These are phyloP conservation scores for Neurospora sp. DNA, from an alignment of 2,329 filamentous ascomycete genomes.

Conservation along the genomic window DNA sequence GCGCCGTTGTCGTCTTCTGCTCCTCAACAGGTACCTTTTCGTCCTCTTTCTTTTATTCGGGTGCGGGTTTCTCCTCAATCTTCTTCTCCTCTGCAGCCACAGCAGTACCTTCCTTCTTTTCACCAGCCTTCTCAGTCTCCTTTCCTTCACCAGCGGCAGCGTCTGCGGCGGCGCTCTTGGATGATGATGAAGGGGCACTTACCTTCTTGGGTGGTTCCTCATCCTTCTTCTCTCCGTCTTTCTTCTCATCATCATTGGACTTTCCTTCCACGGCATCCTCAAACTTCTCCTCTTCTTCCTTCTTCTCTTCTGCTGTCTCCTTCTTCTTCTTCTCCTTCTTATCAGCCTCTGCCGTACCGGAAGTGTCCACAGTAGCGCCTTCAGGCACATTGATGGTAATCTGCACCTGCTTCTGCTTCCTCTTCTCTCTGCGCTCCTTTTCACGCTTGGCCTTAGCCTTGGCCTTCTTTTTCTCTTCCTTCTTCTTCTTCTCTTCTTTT, in stretches of 20 bases:
- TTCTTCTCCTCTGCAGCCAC: conserved; percentile 8
- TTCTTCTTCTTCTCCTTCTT: conserved; percentile 12
- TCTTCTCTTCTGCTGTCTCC: conserved; percentile 3
- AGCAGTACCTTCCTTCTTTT: conserved; percentile 16
- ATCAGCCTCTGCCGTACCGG: conserved; percentile 2
- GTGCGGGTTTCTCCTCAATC: neutral
- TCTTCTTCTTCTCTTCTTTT: conserved; percentile 19
- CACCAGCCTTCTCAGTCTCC: conserved; percentile 11
- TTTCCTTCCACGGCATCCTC: conserved; percentile 19
- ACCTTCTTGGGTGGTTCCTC: neutral
- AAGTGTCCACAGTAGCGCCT: neutral
- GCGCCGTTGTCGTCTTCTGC: neutral
- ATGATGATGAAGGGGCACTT: neutral
- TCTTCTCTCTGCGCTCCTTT: conserved; percentile 1
- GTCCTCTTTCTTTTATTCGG: conserved; percentile 7
- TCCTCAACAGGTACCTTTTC: conserved; percentile 3
- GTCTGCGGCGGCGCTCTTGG: neutral
- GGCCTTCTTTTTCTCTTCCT: conserved; percentile 19
- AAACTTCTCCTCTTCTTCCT: conserved; percentile 10
- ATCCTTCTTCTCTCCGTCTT: conserved; percentile 8
- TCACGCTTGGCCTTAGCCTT: conserved; percentile 7
- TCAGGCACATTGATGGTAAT: conserved; percentile 5
- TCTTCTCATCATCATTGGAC: conserved; percentile 8
- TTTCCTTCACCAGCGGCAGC: neutral
- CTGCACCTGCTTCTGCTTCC: conserved; percentile 11